Base-by-base conservation (phyloP, 2,329 filamentous ascomycete species). In the Conoideocrella luteorostrata region DNA sequence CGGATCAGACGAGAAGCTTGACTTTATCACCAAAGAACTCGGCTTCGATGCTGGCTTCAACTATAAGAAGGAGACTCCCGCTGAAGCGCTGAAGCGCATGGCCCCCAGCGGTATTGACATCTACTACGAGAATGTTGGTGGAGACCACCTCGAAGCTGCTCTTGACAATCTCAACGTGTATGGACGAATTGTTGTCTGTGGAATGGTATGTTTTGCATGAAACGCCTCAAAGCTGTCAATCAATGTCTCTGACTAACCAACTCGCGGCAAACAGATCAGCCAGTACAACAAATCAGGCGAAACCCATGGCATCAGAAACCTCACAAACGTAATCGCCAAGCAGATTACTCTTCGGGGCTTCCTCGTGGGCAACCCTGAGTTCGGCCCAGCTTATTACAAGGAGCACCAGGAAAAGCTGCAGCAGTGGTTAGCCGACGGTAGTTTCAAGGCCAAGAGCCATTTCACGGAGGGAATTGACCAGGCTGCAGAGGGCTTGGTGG, bases 61-160 rank as follows among this genome's bases (percentile, higher is more conserved):
- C 72, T 94, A 94, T 74, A 91, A 93, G 75, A 89, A 78, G 52
- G 86, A 93, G 68, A 77, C 75, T 52, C 75, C 86, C 0, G 58
- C 65, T 1, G 82, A 83, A 10, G 87, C 86, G 0, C 71, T 94
- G 44, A 65, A 71, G 51, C 74, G 85, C 46, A 72, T 93, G 15
- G 85, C 85, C 0, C 86, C 87, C 1, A 64, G 88, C 11, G 88
- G 87, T 4, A 75, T 94, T 49, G 87, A 94, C 57, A 88, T 75
- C 17, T 74, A 74, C 60, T 77, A 66, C 46, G 73, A 77, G 50
- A 77, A 75, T 44, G 73, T 77, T 4, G 74, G 72, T 10, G 72
- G 71, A 5, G 71, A 74, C 24, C 71, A 74, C 39, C 61, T 77
- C 23, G 70, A 74, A 50, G 74, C 70, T 22, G 65, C 64, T 0